Base-by-base conservation (phyloP, 345 rosid species). In the Melastoma malabathricum region DNA sequence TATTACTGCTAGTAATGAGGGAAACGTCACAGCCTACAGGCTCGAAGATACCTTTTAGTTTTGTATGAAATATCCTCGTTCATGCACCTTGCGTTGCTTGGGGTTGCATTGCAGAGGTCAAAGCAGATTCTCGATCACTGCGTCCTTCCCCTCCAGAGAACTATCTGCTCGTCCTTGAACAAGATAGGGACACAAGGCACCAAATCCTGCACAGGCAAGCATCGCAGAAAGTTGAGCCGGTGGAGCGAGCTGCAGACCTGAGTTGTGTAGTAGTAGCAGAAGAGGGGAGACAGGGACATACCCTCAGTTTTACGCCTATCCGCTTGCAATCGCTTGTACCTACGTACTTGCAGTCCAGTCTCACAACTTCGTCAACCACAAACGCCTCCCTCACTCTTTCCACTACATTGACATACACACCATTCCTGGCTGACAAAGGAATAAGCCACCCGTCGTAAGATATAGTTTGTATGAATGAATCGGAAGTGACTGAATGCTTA, bases 321-420 rank as follows among this genome's bases (percentile, higher is more conserved):
- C 65, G 73, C 72, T 89, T 89, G 80, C 94, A 83, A 65, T 86
- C 94, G 54, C 84, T 78, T 53, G 72, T 68, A 9, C 96, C 97
- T 20, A 72, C 89, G 64, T 81, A 77, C 15, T 74, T 70, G 73
- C 96, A 89, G 55, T 89, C 88, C 20, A 86, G 75, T 60, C 89
- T 81, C 72, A 81, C 82, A 44, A 86, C 77, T 59, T 86, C 84
- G 66, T 80, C 84, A 13, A 60, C 66, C 52, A 69, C 25, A 44
- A 90, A 78, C 12, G 89, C 86, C 47, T 70, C 79, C 68, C 77
- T 72, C 53, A 83, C 84, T 64, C 67, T 80, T 55, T 62, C 94
- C 65, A 76, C 92, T 1, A 86, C 94, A 52, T 80, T 78, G 59
- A 78, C 83, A 54, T 83, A 83, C 51, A 86, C 92, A n/a, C 96